Percentiles rank a stretch among this genome's conserved stretches.
Evolutionary conservation across 2,329 filamentous ascomycete genomes (phyloP).

Genomic region (Paecilomyces dactylethromorphus): DNA sequence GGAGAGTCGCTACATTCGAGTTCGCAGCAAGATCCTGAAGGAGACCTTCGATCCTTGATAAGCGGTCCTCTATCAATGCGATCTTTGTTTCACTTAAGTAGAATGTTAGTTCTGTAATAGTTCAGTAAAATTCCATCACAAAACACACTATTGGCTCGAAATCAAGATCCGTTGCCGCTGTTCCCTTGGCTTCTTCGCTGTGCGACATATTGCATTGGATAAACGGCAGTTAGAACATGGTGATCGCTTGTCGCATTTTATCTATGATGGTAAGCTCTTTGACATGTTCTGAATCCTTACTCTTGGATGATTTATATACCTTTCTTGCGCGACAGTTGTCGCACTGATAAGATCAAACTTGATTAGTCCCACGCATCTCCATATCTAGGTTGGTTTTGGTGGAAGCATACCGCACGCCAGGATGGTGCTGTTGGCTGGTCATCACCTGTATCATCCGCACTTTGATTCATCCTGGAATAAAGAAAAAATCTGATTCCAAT

Average conservation of each 20-base stretch:
- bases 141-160: conserved; percentile 36
- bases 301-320: conserved; percentile 1
- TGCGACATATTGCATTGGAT: conserved; percentile 29
- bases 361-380: background rate
- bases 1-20: conserved; percentile 10
- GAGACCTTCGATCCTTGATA: conserved; percentile 42
- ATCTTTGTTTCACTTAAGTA: conserved; percentile 46
- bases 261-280: conserved; percentile 15
- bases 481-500: background rate
- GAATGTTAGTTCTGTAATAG: conserved; percentile 2
- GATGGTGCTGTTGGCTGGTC: background rate
- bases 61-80: conserved; percentile 45
- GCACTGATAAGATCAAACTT: conserved; percentile 4
- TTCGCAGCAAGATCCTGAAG: conserved; percentile 29
- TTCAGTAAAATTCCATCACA: background rate
- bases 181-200: conserved; percentile 29
- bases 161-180: conserved; percentile 34
- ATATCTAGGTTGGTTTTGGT: background rate
- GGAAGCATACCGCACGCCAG: conserved; percentile 5
- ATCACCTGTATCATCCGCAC: background rate
- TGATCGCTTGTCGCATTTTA: conserved; percentile 35
- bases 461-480: background rate
- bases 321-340: conserved; percentile 11
- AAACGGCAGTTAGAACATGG: conserved; percentile 37
- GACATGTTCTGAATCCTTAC: background rate